Base-by-base conservation (phyloP, 176 grass and related monocot species). In the Thinopyrum elongatum region DNA sequence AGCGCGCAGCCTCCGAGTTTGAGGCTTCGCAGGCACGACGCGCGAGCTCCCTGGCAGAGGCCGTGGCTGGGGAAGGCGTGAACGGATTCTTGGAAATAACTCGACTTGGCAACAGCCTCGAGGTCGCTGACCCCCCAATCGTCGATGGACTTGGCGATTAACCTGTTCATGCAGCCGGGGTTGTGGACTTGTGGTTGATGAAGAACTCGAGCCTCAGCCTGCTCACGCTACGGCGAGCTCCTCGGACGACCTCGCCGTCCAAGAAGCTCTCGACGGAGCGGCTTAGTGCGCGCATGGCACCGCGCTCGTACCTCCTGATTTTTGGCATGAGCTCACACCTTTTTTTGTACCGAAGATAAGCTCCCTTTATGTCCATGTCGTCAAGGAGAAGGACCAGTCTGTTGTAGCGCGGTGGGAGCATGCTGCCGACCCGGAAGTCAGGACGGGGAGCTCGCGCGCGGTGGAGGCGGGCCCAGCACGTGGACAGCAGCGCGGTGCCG, bases 321-420 rank as follows among this genome's bases (percentile, higher is more conserved):
- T 12, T 42, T 0, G 69, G 71, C 39, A 15, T 1, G 17, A 76
- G 58, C 6, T 64, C 36, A 8, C 0, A 10, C 3, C 0, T 44
- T 44, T 9, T 17, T 36, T 33, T 70, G 66, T n/a, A 70, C 66
- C 31, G 21, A 70, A 21, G 8, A 36, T 70, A 19, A 11, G 8
- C 0, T 10, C 8, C 30, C 3, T 69, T 34, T 7, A 44, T 44
- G 41, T 44, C 41, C 41, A 33, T 17, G 53, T 61, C 81, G 36
- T 8, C 33, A 36, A 28, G 53, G 35, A 73, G 51, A 25, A 11
- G 82, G 70, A 64, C 10, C 25, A 25, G 9, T 8, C 68, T 68
- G 81, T 83, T 15, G 55, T 84, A 84, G 25, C 82, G 53, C 35
- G 55, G 49, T 2, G 82, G 57, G 55, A 76, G 82, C 1, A 33